Percentiles rank a stretch among this genome's conserved stretches.
These are phyloP conservation scores for Cordyceps farinosa DNA, from an alignment of 2,329 filamentous ascomycete genomes.

Conservation along the genomic window DNA sequence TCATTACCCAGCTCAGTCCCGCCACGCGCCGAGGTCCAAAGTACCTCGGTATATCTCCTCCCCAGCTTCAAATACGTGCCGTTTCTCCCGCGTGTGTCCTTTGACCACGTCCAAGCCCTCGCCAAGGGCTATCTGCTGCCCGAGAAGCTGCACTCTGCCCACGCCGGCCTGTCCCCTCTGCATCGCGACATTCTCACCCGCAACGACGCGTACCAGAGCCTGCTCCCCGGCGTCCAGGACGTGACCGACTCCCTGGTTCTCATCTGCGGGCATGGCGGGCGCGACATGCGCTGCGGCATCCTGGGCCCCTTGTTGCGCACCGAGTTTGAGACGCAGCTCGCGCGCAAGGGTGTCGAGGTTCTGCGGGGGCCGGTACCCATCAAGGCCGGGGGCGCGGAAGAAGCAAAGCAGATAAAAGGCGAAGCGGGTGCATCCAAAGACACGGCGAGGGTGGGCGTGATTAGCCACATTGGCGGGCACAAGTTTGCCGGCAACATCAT, in stretches of 20 bases:
- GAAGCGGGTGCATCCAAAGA: constrained; percentile 18
- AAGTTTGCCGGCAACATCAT: constrained; percentile 86
- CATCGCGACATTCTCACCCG: constrained; percentile 50
- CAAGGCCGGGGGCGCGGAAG: constrained; percentile 27
- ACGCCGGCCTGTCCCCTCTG: constrained; percentile 56
- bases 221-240: constrained; percentile 55
- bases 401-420: constrained; percentile 25
- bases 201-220: constrained; percentile 49
- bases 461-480: constrained; percentile 80
- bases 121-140: constrained; percentile 66
- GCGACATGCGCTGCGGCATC: constrained; percentile 79
- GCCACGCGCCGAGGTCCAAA: constrained; percentile 43
- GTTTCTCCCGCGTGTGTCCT: constrained; percentile 60
- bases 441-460: constrained; percentile 61
- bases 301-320: constrained; percentile 68
- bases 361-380: constrained; percentile 43
- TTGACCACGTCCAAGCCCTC: constrained; percentile 52
- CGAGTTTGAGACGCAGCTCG: constrained; percentile 65
- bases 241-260: constrained; percentile 70
- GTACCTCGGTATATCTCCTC: constrained; percentile 69
- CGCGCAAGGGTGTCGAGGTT: constrained; percentile 46
- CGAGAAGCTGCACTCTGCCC: constrained; percentile 55
- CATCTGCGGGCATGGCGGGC: constrained; percentile 80
- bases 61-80: constrained; percentile 81
- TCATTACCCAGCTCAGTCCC: constrained; percentile 64